Evolutionary conservation across 768 basidiomycete species (phyloP).

Genomic region (Chalciporus piperatus): DNA sequence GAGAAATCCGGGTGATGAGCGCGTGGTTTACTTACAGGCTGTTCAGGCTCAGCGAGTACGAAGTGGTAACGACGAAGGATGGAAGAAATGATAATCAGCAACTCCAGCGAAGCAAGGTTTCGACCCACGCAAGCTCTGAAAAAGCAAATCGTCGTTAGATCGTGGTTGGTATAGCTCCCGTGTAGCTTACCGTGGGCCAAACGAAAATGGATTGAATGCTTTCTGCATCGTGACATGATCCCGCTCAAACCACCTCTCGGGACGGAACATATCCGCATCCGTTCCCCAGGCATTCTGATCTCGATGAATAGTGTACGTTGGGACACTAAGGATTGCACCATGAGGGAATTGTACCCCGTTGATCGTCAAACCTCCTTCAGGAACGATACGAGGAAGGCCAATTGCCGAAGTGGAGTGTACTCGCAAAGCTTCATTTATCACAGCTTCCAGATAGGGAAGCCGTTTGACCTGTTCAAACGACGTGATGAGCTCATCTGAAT

Average conservation of each 20-base stretch:
- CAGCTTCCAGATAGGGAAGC: conserved; percentile 79
- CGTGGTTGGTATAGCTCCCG: background rate
- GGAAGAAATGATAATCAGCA: conserved; percentile 79
- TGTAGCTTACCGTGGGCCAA: conserved; percentile 62
- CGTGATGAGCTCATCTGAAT: conserved; percentile 59
- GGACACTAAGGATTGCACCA: conserved; percentile 76
- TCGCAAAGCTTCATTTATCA: conserved; percentile 83
- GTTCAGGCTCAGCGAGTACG: conserved; percentile 57
- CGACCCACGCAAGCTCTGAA: conserved; percentile 78
- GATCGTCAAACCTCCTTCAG: conserved; percentile 68
- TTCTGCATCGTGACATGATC: conserved; percentile 60
- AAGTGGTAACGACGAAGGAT: conserved; percentile 75
- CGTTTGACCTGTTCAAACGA: conserved; percentile 69
- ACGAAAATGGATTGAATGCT: conserved; percentile 84
- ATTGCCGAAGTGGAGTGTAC: conserved; percentile 81
- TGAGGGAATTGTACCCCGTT: conserved; percentile 55
- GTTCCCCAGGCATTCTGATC: conserved; percentile 71
- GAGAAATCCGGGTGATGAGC: conserved; percentile 3
- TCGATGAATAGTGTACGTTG: conserved; percentile 82
- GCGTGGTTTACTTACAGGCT: conserved; percentile 43
- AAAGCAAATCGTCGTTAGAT: conserved; percentile 2
- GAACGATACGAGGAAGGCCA: conserved; percentile 78
- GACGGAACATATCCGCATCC: conserved; percentile 70
- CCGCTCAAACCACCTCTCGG: conserved; percentile 83
- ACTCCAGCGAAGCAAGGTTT: conserved; percentile 77